phyloP scores from a whole-genome alignment of 2,329 filamentous ascomycete species.

The Cladophialophora immunda region DNA sequence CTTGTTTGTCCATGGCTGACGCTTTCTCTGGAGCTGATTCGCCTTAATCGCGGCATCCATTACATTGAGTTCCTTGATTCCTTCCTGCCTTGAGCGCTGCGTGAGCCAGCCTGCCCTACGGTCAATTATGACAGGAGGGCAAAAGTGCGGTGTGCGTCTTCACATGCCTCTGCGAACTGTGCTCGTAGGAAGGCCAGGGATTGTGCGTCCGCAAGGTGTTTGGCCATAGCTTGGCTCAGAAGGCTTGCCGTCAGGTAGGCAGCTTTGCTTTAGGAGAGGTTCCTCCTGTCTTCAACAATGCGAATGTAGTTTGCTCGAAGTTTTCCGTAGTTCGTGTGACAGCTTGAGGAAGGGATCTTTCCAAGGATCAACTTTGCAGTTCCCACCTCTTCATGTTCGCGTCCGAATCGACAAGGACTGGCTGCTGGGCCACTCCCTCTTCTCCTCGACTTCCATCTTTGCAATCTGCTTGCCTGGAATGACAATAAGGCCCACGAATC shows the following conservation, averaged over 20 bases:
- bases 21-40: background rate
- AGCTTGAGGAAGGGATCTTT: too few species aligned
- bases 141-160: background rate
- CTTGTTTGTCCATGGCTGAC: background rate
- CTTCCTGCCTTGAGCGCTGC: background rate
- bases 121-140: background rate
- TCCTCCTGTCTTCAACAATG: background rate
- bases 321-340: background rate
- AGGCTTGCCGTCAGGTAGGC: background rate
- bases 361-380: background rate
- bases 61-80: background rate
- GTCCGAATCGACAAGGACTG: slow-evolving; percentile 36
- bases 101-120: background rate
- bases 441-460: slow-evolving; percentile 86
- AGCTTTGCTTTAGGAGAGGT: background rate
- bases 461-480: slow-evolving; percentile 85
- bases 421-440: slow-evolving; percentile 32
- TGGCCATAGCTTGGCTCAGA: background rate
- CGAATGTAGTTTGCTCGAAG: background rate
- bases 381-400: slow-evolving; percentile 24
- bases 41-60: background rate
- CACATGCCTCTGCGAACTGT: background rate
- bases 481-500: slow-evolving; percentile 88
- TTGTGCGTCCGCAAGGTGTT: background rate
- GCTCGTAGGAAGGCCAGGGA: background rate